Evolutionary conservation across 352 stramenopile genomes (phyloP).

Genomic region (Phytophthora sp.): DNA sequence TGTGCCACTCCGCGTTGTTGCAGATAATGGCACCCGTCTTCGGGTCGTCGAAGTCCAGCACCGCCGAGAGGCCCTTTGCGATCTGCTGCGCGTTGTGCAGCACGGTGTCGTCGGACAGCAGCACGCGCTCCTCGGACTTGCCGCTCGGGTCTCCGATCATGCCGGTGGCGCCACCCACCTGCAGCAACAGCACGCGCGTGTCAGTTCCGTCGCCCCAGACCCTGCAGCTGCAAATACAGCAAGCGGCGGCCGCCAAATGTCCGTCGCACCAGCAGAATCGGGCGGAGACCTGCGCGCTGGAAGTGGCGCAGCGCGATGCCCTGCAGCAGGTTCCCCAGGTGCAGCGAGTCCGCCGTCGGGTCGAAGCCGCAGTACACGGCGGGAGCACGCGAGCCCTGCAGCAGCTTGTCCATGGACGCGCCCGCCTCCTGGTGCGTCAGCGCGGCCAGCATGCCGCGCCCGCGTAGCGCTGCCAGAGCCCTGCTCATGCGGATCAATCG

Average conservation of each 20-base stretch:
- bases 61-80: slow-evolving; percentile 90
- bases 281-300: slow-evolving; percentile 84
- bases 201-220: too few relatives aligned
- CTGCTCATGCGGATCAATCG: slow-evolving; percentile 60
- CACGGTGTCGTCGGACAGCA: slow-evolving; percentile 96
- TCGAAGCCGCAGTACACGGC: slow-evolving; percentile 92
- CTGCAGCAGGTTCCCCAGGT: slow-evolving; percentile 91
- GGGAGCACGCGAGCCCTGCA: slow-evolving; percentile 35
- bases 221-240: too few relatives aligned
- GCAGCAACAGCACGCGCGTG: too few relatives aligned
- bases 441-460: slow-evolving; percentile 77
- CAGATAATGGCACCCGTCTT: slow-evolving; percentile 94
- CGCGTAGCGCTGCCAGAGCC: slow-evolving; percentile 62
- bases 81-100: slow-evolving; percentile 91
- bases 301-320: slow-evolving; percentile 90
- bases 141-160: slow-evolving; percentile 98
- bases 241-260: too few relatives aligned
- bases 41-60: slow-evolving; percentile 94
- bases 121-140: slow-evolving; percentile 96
- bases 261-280: slow-evolving; percentile 88
- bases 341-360: slow-evolving; percentile 91
- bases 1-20: slow-evolving; percentile 99
- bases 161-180: slow-evolving; percentile 86
- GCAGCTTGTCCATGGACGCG: slow-evolving; percentile 53
- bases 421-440: slow-evolving; percentile 73